Evolutionary conservation across 495 filamentous ascomycete species (phyloP).

Genomic region (Daldinia loculata): DNA sequence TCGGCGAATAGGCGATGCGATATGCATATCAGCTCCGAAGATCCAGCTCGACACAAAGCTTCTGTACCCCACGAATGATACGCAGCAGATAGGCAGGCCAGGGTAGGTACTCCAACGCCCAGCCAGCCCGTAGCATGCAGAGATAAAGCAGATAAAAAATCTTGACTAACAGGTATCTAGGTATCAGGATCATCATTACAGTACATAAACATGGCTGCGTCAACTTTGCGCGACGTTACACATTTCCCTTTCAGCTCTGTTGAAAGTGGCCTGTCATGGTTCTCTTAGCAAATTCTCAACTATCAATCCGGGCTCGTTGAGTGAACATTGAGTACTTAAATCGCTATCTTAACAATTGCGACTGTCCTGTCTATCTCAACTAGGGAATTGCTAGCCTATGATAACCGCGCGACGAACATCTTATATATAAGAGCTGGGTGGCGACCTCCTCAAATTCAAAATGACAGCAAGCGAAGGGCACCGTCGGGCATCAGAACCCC

Average conservation of each 20-base stretch:
- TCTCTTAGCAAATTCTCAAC: conserved; percentile 2
- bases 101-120: not conserved
- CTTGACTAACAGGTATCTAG: conserved; percentile 23
- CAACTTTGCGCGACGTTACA: conserved; percentile 15
- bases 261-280: not conserved
- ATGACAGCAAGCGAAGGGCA: conserved; percentile 16
- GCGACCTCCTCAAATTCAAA: not conserved
- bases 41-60: conserved; percentile 11
- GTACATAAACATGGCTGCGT: conserved; percentile 32
- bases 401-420: not conserved
- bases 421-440: not conserved
- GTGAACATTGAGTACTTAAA: conserved; percentile 3
- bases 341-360: not conserved
- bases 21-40: conserved; percentile 2
- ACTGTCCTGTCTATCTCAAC: not conserved
- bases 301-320: conserved; percentile 7
- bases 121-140: not conserved
- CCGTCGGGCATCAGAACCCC: conserved; percentile 48
- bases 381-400: not conserved
- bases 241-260: conserved; percentile 8
- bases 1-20: conserved; percentile 18
- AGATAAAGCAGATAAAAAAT: conserved; percentile 5
- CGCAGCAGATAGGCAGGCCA: not conserved
- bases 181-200: conserved; percentile 11
- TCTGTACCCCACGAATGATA: conserved; percentile 30